Base-by-base conservation (phyloP, 2,329 filamentous ascomycete species). In the Hypoxylon sp. region DNA sequence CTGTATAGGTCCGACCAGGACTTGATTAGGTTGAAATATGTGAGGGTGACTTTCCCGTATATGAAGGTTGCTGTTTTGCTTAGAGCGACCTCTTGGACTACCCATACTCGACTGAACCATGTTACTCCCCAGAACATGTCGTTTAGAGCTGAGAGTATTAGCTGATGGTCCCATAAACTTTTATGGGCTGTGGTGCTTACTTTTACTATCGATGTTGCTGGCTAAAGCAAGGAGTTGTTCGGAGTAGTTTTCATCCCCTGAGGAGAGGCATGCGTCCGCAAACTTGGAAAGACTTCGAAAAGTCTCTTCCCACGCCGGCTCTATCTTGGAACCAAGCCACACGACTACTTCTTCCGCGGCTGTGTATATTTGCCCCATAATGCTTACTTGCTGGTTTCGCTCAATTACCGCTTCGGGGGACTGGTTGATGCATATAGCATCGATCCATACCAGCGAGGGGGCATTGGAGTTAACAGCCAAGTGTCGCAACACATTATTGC, bases 71-170 rank as follows among this genome's bases (percentile, higher is more conserved):
- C 48, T 20, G 12, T 55, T 14, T 28, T 40, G 12, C 48, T 59
- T 4, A 59, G 28, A 1, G 48, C 20, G 12, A 59, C 56, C 9
- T 59, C 48, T 26, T 59, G 36, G 20, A 52, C 56, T 42, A 59
- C 56, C 56, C 56, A 59, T 4, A 59, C 56, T 3, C 51, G 51
- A 36, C 38, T 45, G 14, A 55, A 55, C 51, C 51, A 45, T 12
- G 38, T 45, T 12, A 44, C 51, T 9, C 51, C 38, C 26, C 38
- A 45, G 18, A 55, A 45, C 51, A 55, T 55, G 33, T 55, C 51
- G 26, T 55, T 45, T 7, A 45, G 26, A 28, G 26, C 51, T 55
- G 14, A 2, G 5, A 16, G 5, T 45, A 20, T 55, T 16, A 54
- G 51, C 8, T 14, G 22, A 12, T 11, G 4, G 38, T 26, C n/a